Evolutionary conservation across 2,329 filamentous ascomycete genomes (phyloP).

Genomic region (Phyllosticta paracitricarpa): DNA sequence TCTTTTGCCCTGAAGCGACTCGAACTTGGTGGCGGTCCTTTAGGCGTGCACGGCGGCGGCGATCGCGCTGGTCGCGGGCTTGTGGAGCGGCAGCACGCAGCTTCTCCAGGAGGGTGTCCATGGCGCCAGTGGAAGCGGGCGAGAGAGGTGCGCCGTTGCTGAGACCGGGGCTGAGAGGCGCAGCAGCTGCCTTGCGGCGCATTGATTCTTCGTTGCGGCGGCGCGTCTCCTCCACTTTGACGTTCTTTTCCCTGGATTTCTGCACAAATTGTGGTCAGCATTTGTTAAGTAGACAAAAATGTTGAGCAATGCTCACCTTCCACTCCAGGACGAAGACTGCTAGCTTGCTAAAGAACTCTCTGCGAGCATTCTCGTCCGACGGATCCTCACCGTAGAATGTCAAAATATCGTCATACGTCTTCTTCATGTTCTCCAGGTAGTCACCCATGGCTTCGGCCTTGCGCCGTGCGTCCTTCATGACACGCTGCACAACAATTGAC

Average conservation of each 20-base stretch:
- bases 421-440: conserved; percentile 85
- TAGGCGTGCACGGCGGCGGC: conserved; percentile 73
- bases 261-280: conserved; percentile 20
- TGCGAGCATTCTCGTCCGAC: conserved; percentile 78
- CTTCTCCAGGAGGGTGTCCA: conserved; percentile 94
- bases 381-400: conserved; percentile 93
- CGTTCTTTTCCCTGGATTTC: conserved; percentile 90
- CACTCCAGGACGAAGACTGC: conserved; percentile 84
- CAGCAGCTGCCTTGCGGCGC: conserved; percentile 58
- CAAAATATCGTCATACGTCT: conserved; percentile 91
- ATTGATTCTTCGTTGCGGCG: conserved; percentile 83
- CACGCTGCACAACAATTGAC: conserved; percentile 77
- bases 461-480: conserved; percentile 91
- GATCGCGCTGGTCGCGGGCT: conserved; percentile 77
- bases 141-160: conserved; percentile 35
- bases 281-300: neutral
- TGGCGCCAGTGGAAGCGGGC: conserved; percentile 71
- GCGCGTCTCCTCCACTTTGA: conserved; percentile 67
- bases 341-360: conserved; percentile 93
- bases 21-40: conserved; percentile 88
- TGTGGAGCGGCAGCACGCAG: conserved; percentile 86
- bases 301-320: conserved; percentile 49
- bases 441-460: conserved; percentile 95
- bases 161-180: conserved; percentile 30
- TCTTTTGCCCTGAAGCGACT: conserved; percentile 77